These are phyloP conservation scores for Exutisphaerella laricina DNA, from an alignment of 2,329 filamentous ascomycete species.

Conservation along the genomic window DNA sequence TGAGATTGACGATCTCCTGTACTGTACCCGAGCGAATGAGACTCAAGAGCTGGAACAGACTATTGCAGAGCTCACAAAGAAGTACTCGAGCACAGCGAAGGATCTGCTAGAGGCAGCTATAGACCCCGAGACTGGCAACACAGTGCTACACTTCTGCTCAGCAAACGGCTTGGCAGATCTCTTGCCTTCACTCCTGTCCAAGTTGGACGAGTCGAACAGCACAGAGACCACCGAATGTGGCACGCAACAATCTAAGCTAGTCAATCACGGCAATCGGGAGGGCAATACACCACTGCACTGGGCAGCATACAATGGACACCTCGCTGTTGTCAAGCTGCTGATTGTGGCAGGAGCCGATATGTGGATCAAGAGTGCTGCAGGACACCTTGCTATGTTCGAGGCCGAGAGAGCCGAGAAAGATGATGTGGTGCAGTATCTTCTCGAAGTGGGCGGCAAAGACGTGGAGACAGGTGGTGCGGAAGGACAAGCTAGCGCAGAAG, in stretches of 20 bases:
- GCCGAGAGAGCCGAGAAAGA: conserved; percentile 46
- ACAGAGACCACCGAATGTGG: background rate
- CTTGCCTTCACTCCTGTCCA: conserved; percentile 20
- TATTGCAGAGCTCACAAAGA: conserved; percentile 56
- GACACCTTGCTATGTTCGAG: conserved; percentile 58
- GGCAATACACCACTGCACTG: conserved; percentile 93
- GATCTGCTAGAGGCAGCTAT: conserved; percentile 64
- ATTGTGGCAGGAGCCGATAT: conserved; percentile 72
- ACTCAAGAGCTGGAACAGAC: conserved; percentile 58
- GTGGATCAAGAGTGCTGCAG: conserved; percentile 71
- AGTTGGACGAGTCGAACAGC: conserved; percentile 7
- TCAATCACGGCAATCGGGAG: conserved; percentile 68
- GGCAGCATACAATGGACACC: conserved; percentile 84
- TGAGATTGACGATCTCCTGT: conserved; percentile 85
- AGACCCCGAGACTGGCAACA: conserved; percentile 72
- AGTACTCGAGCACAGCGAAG: conserved; percentile 55
- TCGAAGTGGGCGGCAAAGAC: conserved; percentile 42
- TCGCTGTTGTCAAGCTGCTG: conserved; percentile 71
- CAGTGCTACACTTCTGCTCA: conserved; percentile 79
- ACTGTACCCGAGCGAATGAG: conserved; percentile 76
- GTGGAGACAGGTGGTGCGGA: conserved; percentile 22
- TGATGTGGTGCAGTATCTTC: conserved; percentile 45
- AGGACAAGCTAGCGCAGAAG: conserved; percentile 18
- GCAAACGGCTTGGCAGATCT: conserved; percentile 70
- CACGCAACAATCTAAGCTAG: conserved; percentile 38